Evolutionary conservation across 2,329 filamentous ascomycete genomes (phyloP).

Genomic region (Cladophialophora bantiana): DNA sequence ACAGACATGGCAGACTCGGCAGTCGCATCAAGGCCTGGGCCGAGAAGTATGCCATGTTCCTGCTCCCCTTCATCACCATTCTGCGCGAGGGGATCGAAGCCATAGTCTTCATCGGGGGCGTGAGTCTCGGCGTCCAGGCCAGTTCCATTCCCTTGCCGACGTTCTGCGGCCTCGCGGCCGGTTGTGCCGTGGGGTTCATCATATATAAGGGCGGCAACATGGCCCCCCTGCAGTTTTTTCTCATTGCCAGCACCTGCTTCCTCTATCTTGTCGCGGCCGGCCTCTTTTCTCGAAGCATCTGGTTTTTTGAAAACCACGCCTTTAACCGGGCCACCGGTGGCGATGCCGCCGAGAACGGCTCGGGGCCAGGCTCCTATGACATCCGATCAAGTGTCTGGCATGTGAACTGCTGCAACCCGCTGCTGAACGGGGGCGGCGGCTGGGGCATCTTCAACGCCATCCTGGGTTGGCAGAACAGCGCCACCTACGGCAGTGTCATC

Average conservation of each 20-base stretch:
- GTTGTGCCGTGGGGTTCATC: slow-evolving; percentile 71
- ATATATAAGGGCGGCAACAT: slow-evolving; percentile 79
- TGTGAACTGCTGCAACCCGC: slow-evolving; percentile 81
- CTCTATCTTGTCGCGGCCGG: slow-evolving; percentile 85
- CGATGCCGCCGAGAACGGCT: slow-evolving; percentile 67
- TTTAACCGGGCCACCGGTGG: slow-evolving; percentile 68
- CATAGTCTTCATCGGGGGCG: slow-evolving; percentile 84
- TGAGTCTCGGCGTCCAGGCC: slow-evolving; percentile 77
- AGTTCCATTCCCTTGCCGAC: slow-evolving; percentile 79
- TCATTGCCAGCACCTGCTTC: slow-evolving; percentile 82
- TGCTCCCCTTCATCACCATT: slow-evolving; percentile 87
- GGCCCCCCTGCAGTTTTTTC: slow-evolving; percentile 75
- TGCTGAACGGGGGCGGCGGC: slow-evolving; percentile 73
- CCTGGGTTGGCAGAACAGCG: slow-evolving; percentile 86
- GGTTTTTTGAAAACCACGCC: slow-evolving; percentile 72
- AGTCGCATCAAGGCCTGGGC: slow-evolving; percentile 66
- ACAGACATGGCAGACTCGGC: slow-evolving; percentile 48
- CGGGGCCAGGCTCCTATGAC: slow-evolving; percentile 78
- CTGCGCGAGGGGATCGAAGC: slow-evolving; percentile 85
- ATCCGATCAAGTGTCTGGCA: slow-evolving; percentile 82
- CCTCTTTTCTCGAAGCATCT: slow-evolving; percentile 78
- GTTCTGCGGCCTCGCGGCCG: slow-evolving; percentile 73
- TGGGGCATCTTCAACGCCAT: slow-evolving; percentile 90
- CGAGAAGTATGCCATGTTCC: slow-evolving; percentile 85
- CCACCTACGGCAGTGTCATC: slow-evolving; percentile 85